Evolutionary conservation across 2,329 filamentous ascomycete genomes (phyloP).

Genomic region (Fusarium brevicatenulatum): DNA sequence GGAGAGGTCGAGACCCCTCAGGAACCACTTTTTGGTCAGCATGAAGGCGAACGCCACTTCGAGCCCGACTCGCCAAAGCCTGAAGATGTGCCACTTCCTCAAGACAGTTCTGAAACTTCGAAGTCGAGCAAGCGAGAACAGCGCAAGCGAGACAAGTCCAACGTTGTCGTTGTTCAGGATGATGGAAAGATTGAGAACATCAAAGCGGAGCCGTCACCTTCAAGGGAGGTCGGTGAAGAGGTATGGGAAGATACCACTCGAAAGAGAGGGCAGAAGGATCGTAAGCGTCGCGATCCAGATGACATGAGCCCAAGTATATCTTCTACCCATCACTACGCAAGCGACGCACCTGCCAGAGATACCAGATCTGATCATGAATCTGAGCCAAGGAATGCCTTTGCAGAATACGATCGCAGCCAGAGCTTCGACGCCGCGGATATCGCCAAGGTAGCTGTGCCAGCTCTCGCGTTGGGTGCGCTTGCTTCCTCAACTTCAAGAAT

Average conservation of each 20-base stretch:
- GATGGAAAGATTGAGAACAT: constrained; percentile 32
- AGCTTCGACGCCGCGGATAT: constrained; percentile 23
- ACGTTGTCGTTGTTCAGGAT: constrained; percentile 45
- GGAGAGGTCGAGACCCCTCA: constrained; percentile 59
- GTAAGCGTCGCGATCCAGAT: constrained; percentile 44
- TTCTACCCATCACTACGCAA: constrained; percentile 45
- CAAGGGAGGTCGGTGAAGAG: constrained; percentile 32
- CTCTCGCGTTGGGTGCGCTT: constrained; percentile 34
- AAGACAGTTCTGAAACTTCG: constrained; percentile 40
- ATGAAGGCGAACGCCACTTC: constrained; percentile 24
- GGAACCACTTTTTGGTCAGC: constrained; percentile 38
- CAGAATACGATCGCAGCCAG: constrained; percentile 17
- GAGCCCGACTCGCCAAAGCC: constrained; percentile 23
- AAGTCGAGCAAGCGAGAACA: constrained; percentile 50
- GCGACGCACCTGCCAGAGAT: constrained; percentile 24
- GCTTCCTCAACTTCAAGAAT: constrained; percentile 27
- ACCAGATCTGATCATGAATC: constrained; percentile 20
- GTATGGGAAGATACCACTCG: constrained; percentile 44
- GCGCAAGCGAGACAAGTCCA: constrained; percentile 55
- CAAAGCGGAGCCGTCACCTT: constrained; percentile 25
- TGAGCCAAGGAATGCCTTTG: constrained; percentile 13
- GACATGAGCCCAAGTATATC: constrained; percentile 41
- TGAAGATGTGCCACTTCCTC: constrained; percentile 34
- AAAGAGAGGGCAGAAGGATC: constrained; percentile 49
- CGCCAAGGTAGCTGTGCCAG: constrained; percentile 31